A percentile compares a stretch with the other conserved stretches of the same genome.
Conservation (phyloP, 2,329 filamentous ascomycete genomes). For the Penicillium decumbens region DNA sequence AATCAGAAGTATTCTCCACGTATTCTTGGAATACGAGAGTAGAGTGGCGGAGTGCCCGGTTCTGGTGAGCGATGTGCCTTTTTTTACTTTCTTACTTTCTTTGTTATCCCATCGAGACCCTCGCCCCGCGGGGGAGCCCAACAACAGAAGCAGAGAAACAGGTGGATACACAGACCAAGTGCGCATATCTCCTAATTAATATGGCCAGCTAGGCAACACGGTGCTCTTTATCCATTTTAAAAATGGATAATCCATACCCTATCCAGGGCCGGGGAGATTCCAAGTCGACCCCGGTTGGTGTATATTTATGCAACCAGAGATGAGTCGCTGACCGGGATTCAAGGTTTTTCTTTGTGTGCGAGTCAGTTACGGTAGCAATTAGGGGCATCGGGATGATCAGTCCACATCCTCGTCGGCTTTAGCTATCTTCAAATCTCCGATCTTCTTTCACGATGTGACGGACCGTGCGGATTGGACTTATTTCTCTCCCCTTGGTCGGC, state of each 20-base stretch:
- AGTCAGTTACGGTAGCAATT: background rate
- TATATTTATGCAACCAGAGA: background rate
- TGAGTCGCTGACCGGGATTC: background rate
- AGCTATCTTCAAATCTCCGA: background rate
- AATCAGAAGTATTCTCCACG: too few species aligned
- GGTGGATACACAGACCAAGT: background rate
- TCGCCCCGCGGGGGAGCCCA: background rate
- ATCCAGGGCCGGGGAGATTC: background rate
- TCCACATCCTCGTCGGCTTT: background rate
- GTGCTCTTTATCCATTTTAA: background rate
- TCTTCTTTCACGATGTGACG: background rate
- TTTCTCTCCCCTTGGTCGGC: background rate
- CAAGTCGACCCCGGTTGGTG: background rate
- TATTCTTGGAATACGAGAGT: background rate
- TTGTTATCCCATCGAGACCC: constrained; percentile 3
- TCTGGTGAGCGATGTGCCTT: background rate
- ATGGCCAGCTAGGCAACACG: too few species aligned
- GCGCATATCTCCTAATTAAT: background rate
- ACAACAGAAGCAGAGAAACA: background rate
- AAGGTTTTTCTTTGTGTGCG: background rate
- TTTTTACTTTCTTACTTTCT: constrained; percentile 6
- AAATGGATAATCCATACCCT: background rate
- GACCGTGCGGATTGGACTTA: background rate
- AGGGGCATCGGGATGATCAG: background rate
- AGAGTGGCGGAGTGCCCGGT: background rate